Base-by-base conservation (phyloP, 345 rosid genomes). In the Citropsis articulata region DNA sequence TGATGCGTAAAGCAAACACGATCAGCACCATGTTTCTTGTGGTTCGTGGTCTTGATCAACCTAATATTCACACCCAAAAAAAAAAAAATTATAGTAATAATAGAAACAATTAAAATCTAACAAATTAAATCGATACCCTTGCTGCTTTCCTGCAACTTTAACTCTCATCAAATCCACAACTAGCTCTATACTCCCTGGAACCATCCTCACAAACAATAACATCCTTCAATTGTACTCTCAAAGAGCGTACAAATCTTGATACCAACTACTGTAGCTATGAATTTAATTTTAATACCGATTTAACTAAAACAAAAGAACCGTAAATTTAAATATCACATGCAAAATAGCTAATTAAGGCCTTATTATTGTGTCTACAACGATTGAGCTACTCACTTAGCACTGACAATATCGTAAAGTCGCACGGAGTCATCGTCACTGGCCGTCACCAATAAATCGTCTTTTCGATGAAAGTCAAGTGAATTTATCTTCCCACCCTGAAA, bases 351-450 rank as follows among this genome's bases (percentile, higher is more conserved):
- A 45, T 45, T 45, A 45, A 45, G 50, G 18, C 50, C 50, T 45
- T 45, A 45, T 45, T 12, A 45, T 45, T 45, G 16, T 13, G 30
- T 6, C 55, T n/a, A 38, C 9, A 38, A 69, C 48, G 33, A 71
- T 14, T 64, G 45, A 48, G 71, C 76, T 83, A 87, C 91, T 82
- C 75, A 94, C 99, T 90, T 94, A 66, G 99, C 99, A 88, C 86
- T 90, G 38, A 89, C 91, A 79, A 96, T 94, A 82, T 96, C 98
- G 73, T 86, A 94, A 63, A 96, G 95, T 9, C 98, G 94, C 72
- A 96, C 95, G 2, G 98, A 94, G 85, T 92, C 97, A 63, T 96
- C 99, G 62, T 94, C 99, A 72, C 98, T 93, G 1, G 98, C 93
- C 3, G 98, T 94, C 27, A 96, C 95, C 75, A 96, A 77, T 66